Conservation (phyloP, 2,329 filamentous ascomycete species). For the Emergomyces africanus region DNA sequence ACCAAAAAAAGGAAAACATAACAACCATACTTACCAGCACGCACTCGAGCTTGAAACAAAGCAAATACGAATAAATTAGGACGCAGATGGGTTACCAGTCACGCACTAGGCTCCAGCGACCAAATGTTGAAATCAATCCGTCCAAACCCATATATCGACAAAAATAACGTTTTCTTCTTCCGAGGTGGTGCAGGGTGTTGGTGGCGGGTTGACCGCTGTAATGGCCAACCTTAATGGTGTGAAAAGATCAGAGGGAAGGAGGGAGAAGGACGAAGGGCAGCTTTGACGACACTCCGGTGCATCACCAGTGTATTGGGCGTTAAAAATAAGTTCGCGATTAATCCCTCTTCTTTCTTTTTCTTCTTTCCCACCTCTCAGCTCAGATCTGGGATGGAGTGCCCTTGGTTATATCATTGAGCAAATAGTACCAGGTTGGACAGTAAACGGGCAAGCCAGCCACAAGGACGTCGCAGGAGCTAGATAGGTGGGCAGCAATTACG, state of each 20-base stretch:
- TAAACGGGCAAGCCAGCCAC: neutral
- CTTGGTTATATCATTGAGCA: neutral
- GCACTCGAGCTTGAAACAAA: neutral
- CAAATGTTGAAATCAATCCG: neutral
- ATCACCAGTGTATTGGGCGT: neutral
- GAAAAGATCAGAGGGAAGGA: neutral
- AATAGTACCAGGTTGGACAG: neutral
- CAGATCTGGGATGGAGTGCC: neutral
- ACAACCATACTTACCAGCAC: neutral
- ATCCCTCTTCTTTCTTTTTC: neutral
- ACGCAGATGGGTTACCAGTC: neutral
- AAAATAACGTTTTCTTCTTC: neutral
- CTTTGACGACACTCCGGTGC: neutral
- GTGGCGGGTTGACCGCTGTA: neutral
- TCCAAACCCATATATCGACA: neutral
- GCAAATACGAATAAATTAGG: neutral
- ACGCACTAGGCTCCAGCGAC: neutral
- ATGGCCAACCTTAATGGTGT: neutral
- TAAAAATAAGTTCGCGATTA: neutral
- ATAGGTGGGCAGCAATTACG: neutral
- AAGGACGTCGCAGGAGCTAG: neutral
- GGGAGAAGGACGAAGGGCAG: neutral
- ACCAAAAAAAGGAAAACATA: neutral
- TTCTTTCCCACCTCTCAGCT: neutral
- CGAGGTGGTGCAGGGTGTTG: neutral